Conservation (phyloP, 108 stramenopile species). For the Skeletonema menzelii region DNA sequence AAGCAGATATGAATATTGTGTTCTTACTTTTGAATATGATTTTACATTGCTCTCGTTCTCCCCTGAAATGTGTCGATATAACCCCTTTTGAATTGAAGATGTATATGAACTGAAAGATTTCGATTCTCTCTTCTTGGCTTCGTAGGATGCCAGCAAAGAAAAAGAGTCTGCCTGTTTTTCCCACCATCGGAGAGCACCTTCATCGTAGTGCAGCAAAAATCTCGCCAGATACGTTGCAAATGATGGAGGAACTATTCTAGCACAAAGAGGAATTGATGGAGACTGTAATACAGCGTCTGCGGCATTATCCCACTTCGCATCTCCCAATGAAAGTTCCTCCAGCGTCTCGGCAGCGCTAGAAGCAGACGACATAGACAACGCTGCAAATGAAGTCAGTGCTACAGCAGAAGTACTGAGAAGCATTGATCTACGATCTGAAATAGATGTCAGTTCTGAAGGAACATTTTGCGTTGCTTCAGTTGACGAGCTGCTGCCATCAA, state of each 20-base stretch:
- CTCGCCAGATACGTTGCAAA: conserved; percentile 74
- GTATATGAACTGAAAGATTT: conserved; percentile 65
- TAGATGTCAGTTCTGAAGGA: not conserved
- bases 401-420: not conserved
- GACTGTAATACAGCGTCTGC: conserved; percentile 11
- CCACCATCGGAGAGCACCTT: conserved; percentile 68
- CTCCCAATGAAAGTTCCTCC: conserved; percentile 42
- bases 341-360: conserved; percentile 18
- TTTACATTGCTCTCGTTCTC: conserved; percentile 3
- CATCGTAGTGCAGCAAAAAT: conserved; percentile 75
- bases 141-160: conserved; percentile 52
- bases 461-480: not conserved
- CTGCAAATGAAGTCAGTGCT: conserved; percentile 4
- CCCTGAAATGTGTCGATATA: conserved; percentile 24
- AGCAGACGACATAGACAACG: conserved; percentile 3
- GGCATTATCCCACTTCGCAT: conserved; percentile 40
- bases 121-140: conserved; percentile 47
- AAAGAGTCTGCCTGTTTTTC: conserved; percentile 24
- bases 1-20: conserved; percentile 12
- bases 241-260: conserved; percentile 49
- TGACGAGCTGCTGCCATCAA: not conserved
- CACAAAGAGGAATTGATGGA: conserved; percentile 11
- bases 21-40: conserved; percentile 7
- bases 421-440: not conserved
- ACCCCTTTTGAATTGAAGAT: conserved; percentile 53